Percentiles rank a stretch among this genome's conserved stretches.
These are phyloP conservation scores for Sporisorium reilianum DNA, from an alignment of 1,284 basidiomycete genomes.

Conservation along the genomic window DNA sequence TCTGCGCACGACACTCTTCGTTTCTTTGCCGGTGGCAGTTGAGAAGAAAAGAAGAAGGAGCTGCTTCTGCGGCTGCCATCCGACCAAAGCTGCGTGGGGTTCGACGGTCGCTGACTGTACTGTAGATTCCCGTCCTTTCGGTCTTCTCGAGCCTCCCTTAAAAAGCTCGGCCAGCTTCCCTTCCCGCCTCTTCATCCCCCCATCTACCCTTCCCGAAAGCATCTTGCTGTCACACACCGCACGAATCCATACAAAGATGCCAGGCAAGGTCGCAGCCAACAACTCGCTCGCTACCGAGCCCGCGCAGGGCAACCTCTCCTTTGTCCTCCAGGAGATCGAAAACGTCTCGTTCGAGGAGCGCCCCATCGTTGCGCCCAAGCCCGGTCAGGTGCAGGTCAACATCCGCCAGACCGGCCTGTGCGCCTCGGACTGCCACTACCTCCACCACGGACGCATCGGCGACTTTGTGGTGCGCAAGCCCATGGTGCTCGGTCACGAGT, in stretches of 20 bases:
- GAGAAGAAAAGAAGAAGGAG: constrained; percentile 3
- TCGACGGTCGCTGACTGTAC: not conserved
- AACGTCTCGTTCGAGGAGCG: constrained; percentile 81
- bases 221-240: too few relatives aligned
- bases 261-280: constrained; percentile 48
- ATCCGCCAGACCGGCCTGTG: constrained; percentile 89
- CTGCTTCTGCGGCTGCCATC: constrained; percentile 1
- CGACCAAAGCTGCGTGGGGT: constrained; percentile 8
- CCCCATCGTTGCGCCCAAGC: constrained; percentile 75
- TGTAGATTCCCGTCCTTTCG: not conserved
- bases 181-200: not conserved
- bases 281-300: constrained; percentile 60
- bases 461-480: constrained; percentile 81
- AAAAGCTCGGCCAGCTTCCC: not conserved
- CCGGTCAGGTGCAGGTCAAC: constrained; percentile 85
- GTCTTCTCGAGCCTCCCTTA: constrained; percentile 5
- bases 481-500: constrained; percentile 80
- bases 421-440: constrained; percentile 75
- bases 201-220: not conserved
- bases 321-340: constrained; percentile 81
- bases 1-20: constrained; percentile 13
- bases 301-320: constrained; percentile 76
- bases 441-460: constrained; percentile 69
- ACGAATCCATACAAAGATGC: constrained; percentile 15
- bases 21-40: not conserved